A percentile compares a stretch with the other conserved stretches of the same genome.
Conservation (phyloP, 768 basidiomycete species). For the Roridomyces roridus region DNA sequence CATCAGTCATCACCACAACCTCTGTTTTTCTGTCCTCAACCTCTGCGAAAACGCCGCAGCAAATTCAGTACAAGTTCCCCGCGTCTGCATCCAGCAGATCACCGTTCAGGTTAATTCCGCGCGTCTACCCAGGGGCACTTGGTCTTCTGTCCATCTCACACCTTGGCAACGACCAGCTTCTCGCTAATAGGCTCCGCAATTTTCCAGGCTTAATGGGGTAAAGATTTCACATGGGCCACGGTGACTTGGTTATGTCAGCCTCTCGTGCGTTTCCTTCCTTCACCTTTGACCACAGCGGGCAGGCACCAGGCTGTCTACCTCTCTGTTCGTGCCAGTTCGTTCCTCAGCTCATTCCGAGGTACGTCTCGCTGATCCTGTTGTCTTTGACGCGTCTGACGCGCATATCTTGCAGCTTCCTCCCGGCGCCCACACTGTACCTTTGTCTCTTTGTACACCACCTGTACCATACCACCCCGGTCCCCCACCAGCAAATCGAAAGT, state of each 20-base stretch:
- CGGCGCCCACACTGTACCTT: not conserved
- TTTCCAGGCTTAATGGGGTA: slow-evolving; percentile 14
- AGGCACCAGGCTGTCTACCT: slow-evolving; percentile 1
- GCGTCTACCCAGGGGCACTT: no score
- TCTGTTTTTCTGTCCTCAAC: no score
- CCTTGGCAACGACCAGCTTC: no score
- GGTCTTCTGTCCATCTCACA: no score
- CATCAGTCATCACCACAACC: no score
- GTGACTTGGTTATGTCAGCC: slow-evolving; percentile 7
- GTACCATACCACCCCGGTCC: not conserved
- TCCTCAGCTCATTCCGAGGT: not conserved
- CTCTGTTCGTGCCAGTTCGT: not conserved
- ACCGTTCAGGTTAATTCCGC: no score
- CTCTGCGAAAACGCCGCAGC: no score
- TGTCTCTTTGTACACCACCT: not conserved
- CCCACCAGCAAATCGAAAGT: not conserved
- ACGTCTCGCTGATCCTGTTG: not conserved
- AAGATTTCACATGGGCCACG: not conserved
- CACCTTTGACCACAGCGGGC: slow-evolving; percentile 7
- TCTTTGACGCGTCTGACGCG: slow-evolving; percentile 11
- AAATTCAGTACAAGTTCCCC: no score
- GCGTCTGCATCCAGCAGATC: no score
- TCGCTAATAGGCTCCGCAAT: no score
- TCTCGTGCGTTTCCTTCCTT: slow-evolving; percentile 5
- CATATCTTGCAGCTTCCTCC: not conserved